Conservation (phyloP, 208 protist genomes). For the Trypanosoma grayi region DNA sequence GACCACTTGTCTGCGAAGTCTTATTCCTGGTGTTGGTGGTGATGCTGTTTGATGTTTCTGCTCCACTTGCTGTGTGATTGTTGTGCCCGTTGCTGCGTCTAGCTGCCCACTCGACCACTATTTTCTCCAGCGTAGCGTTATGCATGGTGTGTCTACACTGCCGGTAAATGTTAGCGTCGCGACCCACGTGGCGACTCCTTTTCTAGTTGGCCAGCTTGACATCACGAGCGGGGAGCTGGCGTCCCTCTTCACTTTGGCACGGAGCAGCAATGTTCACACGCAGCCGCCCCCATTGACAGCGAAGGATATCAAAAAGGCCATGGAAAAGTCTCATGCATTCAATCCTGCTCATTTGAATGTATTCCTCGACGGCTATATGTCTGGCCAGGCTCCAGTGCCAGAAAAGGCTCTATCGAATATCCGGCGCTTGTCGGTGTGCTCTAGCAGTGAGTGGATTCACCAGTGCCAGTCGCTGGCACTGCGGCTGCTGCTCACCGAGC, state of each 20-base stretch:
- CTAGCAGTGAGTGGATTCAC: constrained; percentile 55
- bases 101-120: no score
- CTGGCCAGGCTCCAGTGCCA: constrained; percentile 47
- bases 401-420: constrained; percentile 50
- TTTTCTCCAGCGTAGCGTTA: neutral
- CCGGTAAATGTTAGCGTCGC: constrained; percentile 19
- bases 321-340: constrained; percentile 52
- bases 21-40: no score
- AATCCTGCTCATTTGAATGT: constrained; percentile 63
- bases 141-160: constrained; percentile 15
- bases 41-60: no score
- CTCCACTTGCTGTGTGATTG: no score
- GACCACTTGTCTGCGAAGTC: no score
- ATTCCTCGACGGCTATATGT: constrained; percentile 78
- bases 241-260: constrained; percentile 59
- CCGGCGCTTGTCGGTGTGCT: constrained; percentile 53
- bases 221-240: constrained; percentile 49
- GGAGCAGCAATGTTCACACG: constrained; percentile 62
- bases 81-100: no score
- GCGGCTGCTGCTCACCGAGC: constrained; percentile 51
- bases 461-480: constrained; percentile 73
- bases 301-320: constrained; percentile 66
- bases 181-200: constrained; percentile 11
- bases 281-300: constrained; percentile 45
- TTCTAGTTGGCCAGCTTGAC: constrained; percentile 10